Conservation (phyloP, 176 grass and related monocot species). For the Cenchrus purpureus region DNA sequence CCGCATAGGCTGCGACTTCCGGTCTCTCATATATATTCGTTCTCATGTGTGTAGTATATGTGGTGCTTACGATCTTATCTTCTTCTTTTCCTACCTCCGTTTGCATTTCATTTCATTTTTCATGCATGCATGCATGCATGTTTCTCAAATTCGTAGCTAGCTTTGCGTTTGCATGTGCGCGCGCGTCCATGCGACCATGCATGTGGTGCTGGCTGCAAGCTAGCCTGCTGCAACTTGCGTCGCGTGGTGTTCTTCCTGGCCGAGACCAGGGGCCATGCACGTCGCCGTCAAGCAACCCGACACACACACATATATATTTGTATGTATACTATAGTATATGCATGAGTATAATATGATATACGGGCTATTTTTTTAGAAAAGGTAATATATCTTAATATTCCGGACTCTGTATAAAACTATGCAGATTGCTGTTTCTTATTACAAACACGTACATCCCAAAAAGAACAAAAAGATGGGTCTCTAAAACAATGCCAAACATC, state of each 20-base stretch:
- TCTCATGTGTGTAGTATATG: not conserved
- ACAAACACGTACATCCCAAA: too few species aligned
- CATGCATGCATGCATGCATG: not conserved
- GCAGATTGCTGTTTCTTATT: too few species aligned
- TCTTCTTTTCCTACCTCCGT: too few species aligned
- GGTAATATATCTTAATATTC: too few species aligned
- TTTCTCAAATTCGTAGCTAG: not conserved
- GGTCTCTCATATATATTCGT: not conserved
- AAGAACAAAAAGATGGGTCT: too few species aligned
- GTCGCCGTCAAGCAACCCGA: not conserved
- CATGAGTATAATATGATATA: not conserved
- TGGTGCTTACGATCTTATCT: not conserved
- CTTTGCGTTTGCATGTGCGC: not conserved
- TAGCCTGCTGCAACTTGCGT: not conserved
- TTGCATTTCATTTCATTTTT: not conserved
- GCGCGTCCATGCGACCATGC: not conserved
- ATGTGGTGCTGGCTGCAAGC: too few species aligned
- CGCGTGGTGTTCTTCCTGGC: not conserved
- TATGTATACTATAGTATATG: too few species aligned
- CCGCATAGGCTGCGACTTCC: not conserved
- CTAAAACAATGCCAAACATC: too few species aligned
- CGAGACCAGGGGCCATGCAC: slow-evolving; percentile 26
- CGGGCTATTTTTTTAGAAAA: too few species aligned
- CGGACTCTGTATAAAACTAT: too few species aligned
- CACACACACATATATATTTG: not conserved